A percentile compares a stretch with the other conserved stretches of the same genome.
These are phyloP conservation scores for Naematelia encephala DNA, from an alignment of 768 basidiomycete species.

Conservation along the genomic window DNA sequence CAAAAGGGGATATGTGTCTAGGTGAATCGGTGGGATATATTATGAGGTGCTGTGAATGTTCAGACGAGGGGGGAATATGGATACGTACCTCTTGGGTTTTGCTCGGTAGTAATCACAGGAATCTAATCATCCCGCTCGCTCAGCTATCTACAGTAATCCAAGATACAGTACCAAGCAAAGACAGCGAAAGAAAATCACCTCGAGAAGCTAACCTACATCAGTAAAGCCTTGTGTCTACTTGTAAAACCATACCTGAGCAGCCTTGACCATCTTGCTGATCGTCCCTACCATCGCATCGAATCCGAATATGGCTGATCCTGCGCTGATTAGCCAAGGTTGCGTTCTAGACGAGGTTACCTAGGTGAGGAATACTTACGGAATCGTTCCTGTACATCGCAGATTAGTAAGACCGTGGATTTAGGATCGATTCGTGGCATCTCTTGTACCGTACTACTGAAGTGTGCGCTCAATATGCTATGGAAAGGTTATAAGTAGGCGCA, in stretches of 20 bases:
- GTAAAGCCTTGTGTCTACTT: neutral
- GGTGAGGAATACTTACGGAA: no score
- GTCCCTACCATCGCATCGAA: constrained; percentile 70
- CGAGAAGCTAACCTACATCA: constrained; percentile 8
- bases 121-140: constrained; percentile 58
- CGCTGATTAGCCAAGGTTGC: no score
- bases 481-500: no score
- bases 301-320: constrained; percentile 58
- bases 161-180: no score
- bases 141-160: no score
- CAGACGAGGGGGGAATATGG: neutral
- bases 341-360: no score
- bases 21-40: no score
- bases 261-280: constrained; percentile 69
- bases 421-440: neutral
- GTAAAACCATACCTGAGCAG: constrained; percentile 60
- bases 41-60: neutral
- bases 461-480: no score
- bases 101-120: constrained; percentile 76
- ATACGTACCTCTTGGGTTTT: constrained; percentile 67
- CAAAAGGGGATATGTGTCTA: no score
- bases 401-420: constrained; percentile 58
- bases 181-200: constrained; percentile 6
- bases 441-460: neutral
- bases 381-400: constrained; percentile 78